phyloP scores from a whole-genome alignment of 176 grass and related monocot genomes.

The Eragrostis nindensis region DNA sequence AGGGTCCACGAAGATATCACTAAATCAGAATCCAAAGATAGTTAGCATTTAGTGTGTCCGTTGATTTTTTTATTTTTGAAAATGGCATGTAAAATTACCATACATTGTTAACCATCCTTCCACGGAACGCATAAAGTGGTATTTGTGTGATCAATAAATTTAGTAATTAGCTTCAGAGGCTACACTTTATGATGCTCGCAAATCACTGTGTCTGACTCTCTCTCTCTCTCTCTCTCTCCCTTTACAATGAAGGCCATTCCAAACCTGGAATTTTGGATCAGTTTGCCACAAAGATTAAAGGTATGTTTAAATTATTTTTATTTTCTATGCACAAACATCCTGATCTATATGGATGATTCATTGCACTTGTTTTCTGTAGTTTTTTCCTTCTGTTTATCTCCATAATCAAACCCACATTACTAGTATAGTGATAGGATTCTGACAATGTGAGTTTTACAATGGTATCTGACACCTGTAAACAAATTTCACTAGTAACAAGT shows the following conservation, averaged over 20 bases:
- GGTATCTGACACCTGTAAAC: conserved; percentile 16
- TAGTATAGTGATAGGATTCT: not conserved
- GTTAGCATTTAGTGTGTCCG: too few species aligned
- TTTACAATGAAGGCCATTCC: conserved; percentile 71
- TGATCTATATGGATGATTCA: conserved; percentile 1
- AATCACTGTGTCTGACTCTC: too few species aligned
- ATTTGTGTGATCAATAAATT: conserved; percentile 12
- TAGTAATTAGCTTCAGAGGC: not conserved
- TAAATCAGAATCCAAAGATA: too few species aligned
- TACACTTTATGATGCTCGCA: conserved; percentile 1
- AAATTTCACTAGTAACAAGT: conserved; percentile 15
- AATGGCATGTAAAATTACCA: too few species aligned
- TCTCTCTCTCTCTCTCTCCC: conserved; percentile 30
- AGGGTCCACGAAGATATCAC: too few species aligned
- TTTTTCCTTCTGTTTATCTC: conserved; percentile 12
- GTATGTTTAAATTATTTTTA: conserved; percentile 46
- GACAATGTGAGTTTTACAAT: not conserved
- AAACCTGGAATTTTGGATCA: conserved; percentile 83
- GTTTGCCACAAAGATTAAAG: conserved; percentile 64
- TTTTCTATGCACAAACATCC: conserved; percentile 12
- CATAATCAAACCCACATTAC: not conserved
- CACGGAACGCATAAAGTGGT: not conserved
- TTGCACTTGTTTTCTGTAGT: not conserved
- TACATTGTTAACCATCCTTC: too few species aligned
- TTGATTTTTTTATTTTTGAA: too few species aligned